Evolutionary conservation across 352 stramenopile species (phyloP).

Genomic region (Pythium apleroticum): DNA sequence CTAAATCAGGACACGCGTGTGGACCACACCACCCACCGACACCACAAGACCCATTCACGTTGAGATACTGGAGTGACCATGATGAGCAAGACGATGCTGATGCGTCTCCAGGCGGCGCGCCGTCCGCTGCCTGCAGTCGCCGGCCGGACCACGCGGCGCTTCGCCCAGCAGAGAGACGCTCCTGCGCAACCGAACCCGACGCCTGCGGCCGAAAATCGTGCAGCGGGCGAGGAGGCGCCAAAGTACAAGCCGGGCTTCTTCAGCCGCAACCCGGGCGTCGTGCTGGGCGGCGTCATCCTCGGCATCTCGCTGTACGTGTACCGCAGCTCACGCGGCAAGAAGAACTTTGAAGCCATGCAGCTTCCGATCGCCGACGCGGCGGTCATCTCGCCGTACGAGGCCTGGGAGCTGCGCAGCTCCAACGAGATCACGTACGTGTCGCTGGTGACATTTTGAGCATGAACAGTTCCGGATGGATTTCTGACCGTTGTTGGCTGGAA

Average conservation of each 20-base stretch:
- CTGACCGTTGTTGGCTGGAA: too few relatives aligned
- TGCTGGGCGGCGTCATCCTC: slow-evolving; percentile 65
- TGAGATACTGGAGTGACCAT: neutral
- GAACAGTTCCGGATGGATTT: too few relatives aligned
- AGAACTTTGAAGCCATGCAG: slow-evolving; percentile 78
- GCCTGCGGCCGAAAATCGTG: neutral
- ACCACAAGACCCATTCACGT: neutral
- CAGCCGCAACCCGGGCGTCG: slow-evolving; percentile 81
- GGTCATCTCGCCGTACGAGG: slow-evolving; percentile 84
- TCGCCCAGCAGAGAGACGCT: neutral
- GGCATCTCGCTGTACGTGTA: slow-evolving; percentile 75
- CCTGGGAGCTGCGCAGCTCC: slow-evolving; percentile 77
- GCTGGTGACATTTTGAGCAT: too few relatives aligned
- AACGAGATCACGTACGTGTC: slow-evolving; percentile 74
- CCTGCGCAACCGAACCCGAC: neutral
- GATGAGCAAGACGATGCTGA: slow-evolving; percentile 2
- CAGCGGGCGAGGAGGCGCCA: slow-evolving; percentile 39
- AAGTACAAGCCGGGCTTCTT: slow-evolving; percentile 87
- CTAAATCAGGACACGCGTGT: neutral
- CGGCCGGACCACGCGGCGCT: neutral
- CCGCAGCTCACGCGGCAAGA: slow-evolving; percentile 67
- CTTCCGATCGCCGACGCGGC: slow-evolving; percentile 67
- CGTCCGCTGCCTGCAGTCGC: neutral
- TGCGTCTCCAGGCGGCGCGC: neutral
- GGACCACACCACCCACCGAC: neutral